A percentile compares a stretch with the other conserved stretches of the same genome.
phyloP scores from a whole-genome alignment of 2,329 filamentous ascomycete species.

The Fusarium piperis region DNA sequence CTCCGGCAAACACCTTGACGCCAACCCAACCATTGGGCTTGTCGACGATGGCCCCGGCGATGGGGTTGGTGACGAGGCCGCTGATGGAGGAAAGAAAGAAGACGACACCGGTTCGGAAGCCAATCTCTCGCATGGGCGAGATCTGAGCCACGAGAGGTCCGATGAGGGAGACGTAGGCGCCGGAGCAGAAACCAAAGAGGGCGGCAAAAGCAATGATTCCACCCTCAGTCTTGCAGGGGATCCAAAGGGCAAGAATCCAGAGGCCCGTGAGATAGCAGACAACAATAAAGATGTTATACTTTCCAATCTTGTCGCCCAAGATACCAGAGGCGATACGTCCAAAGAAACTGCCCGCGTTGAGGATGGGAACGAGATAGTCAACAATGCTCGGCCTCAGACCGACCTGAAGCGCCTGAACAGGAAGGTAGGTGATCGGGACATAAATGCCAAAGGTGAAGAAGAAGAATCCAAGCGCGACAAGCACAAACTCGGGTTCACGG shows the following conservation, averaged over 20 bases:
- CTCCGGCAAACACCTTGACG: slow-evolving; percentile 49
- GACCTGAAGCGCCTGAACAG: slow-evolving; percentile 43
- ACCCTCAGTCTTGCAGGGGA: slow-evolving; percentile 45
- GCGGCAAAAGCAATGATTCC: slow-evolving; percentile 52
- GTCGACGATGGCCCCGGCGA: slow-evolving; percentile 58
- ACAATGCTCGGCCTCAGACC: slow-evolving; percentile 43
- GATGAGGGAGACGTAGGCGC: slow-evolving; percentile 53
- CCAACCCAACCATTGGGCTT: slow-evolving; percentile 44
- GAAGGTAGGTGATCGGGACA: slow-evolving; percentile 50
- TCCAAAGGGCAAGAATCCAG: slow-evolving; percentile 55
- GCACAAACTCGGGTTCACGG: slow-evolving; percentile 45
- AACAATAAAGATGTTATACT: slow-evolving; percentile 55
- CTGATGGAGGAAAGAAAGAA: slow-evolving; percentile 66
- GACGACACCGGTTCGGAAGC: slow-evolving; percentile 47
- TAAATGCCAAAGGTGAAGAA: slow-evolving; percentile 50
- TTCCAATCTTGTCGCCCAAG: slow-evolving; percentile 49
- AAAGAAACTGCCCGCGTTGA: slow-evolving; percentile 52
- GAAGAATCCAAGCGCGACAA: slow-evolving; percentile 47
- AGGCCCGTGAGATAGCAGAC: slow-evolving; percentile 55
- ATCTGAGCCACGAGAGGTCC: slow-evolving; percentile 54
- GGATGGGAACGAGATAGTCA: slow-evolving; percentile 50
- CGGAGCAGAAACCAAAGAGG: slow-evolving; percentile 55
- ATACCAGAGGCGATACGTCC: slow-evolving; percentile 49
- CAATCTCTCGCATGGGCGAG: slow-evolving; percentile 39
- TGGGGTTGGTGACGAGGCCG: slow-evolving; percentile 66